Evolutionary conservation across 2,329 filamentous ascomycete species (phyloP).

Genomic region (Pseudocercospora ulei): DNA sequence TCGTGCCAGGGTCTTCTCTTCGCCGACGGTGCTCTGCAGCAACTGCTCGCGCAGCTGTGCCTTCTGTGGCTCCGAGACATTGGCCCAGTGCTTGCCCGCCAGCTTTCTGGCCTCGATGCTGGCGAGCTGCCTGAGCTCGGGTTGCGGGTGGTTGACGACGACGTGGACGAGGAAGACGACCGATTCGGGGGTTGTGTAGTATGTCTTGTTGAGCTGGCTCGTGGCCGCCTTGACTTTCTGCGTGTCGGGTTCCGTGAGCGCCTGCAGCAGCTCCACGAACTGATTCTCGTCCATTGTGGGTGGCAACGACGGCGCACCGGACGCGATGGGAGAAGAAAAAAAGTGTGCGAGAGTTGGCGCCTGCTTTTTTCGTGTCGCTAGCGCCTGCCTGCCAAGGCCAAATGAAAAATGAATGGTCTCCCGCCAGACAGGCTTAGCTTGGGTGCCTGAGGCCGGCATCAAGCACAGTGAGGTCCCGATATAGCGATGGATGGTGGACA

Average conservation of each 20-base stretch:
- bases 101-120: slow-evolving; percentile 81
- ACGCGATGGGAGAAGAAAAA: slow-evolving; percentile 5
- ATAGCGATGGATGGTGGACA: no score
- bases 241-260: slow-evolving; percentile 80
- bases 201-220: slow-evolving; percentile 80
- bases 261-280: slow-evolving; percentile 77
- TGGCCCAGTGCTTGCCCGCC: slow-evolving; percentile 75
- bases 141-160: slow-evolving; percentile 63
- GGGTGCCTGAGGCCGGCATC: no score
- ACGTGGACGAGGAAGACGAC: slow-evolving; percentile 81
- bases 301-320: slow-evolving; percentile 5
- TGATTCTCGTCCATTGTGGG: slow-evolving; percentile 65
- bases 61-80: slow-evolving; percentile 65
- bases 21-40: slow-evolving; percentile 71
- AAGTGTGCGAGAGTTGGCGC: background rate
- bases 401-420: no score
- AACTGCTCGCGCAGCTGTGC: slow-evolving; percentile 69
- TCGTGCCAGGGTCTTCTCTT: slow-evolving; percentile 64
- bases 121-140: slow-evolving; percentile 73
- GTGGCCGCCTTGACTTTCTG: slow-evolving; percentile 70
- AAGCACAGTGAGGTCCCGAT: no score
- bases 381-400: no score
- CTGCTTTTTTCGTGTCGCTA: no score
- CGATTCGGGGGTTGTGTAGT: slow-evolving; percentile 76
- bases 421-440: no score